Evolutionary conservation across 164 flowering plant species (phyloP).

Genomic region (Dillenia turbinata): DNA sequence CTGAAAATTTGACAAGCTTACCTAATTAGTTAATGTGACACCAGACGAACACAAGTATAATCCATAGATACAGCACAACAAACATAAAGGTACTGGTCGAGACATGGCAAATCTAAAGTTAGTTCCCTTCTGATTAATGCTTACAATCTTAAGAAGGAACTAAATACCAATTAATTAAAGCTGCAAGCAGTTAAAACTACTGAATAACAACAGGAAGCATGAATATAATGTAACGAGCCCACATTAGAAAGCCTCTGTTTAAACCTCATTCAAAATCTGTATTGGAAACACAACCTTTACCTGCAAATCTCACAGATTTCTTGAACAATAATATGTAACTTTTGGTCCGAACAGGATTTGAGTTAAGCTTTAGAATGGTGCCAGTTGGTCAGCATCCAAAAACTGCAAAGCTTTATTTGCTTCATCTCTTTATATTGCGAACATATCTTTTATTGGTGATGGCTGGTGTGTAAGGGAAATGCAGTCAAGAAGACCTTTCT

Average conservation of each 20-base stretch:
- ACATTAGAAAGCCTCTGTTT: conserved; percentile 6
- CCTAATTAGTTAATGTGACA: neutral
- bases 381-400: conserved; percentile 60
- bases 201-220: neutral
- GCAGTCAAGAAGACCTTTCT: conserved; percentile 28
- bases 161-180: neutral
- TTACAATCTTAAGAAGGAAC: no score
- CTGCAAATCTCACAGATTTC: conserved; percentile 44
- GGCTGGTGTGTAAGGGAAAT: conserved; percentile 2
- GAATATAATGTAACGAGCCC: neutral
- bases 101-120: no score
- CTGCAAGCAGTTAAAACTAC: neutral
- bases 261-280: conserved; percentile 22
- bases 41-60: no score
- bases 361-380: conserved; percentile 39
- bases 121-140: no score
- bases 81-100: neutral
- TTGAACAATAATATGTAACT: conserved; percentile 43
- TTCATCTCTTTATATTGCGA: conserved; percentile 56
- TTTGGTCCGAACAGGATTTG: conserved; percentile 46
- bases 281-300: conserved; percentile 46
- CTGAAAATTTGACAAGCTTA: conserved; percentile 14
- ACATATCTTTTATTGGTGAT: conserved; percentile 39
- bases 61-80: neutral
- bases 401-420: conserved; percentile 61